Conservation (phyloP, 495 filamentous ascomycete genomes). For the Letharia lupina region DNA sequence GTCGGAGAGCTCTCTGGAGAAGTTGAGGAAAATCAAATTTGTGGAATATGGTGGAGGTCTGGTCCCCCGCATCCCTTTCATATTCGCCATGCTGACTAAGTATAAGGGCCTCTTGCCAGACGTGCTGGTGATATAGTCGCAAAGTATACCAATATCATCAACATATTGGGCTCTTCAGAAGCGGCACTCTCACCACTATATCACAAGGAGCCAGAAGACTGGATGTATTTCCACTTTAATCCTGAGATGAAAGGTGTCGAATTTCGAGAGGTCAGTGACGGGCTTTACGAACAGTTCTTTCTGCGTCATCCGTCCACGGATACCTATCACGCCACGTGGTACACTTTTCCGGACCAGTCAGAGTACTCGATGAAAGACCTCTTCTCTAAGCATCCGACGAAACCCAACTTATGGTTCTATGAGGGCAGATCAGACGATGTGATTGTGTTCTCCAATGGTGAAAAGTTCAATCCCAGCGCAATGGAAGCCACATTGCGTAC, state of each 20-base stretch:
- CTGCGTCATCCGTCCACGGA: constrained; percentile 31
- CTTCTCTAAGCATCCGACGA: constrained; percentile 43
- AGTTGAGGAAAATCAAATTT: constrained; percentile 27
- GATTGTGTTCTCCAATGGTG: constrained; percentile 55
- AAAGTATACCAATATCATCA: constrained; percentile 26
- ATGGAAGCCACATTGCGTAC: constrained; percentile 41
- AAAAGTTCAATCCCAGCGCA: constrained; percentile 52
- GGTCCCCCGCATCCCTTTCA: background rate
- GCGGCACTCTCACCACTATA: constrained; percentile 21
- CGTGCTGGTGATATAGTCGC: constrained; percentile 23
- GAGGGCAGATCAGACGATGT: constrained; percentile 50
- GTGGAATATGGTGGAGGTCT: background rate
- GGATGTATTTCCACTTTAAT: constrained; percentile 45
- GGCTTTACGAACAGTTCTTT: constrained; percentile 43
- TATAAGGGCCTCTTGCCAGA: constrained; percentile 5
- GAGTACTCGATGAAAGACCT: constrained; percentile 51
- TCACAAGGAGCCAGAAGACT: constrained; percentile 33
- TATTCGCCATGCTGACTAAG: background rate
- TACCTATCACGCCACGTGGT: constrained; percentile 26
- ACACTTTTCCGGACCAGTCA: constrained; percentile 31
- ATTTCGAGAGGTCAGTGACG: constrained; percentile 32
- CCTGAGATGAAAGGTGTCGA: constrained; percentile 36
- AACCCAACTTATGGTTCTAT: constrained; percentile 43
- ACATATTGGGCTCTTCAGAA: constrained; percentile 30
- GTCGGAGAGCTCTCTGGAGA: constrained; percentile 25